These are phyloP conservation scores for Cordyceps javanica DNA, from an alignment of 2,329 filamentous ascomycete species.

Conservation along the genomic window DNA sequence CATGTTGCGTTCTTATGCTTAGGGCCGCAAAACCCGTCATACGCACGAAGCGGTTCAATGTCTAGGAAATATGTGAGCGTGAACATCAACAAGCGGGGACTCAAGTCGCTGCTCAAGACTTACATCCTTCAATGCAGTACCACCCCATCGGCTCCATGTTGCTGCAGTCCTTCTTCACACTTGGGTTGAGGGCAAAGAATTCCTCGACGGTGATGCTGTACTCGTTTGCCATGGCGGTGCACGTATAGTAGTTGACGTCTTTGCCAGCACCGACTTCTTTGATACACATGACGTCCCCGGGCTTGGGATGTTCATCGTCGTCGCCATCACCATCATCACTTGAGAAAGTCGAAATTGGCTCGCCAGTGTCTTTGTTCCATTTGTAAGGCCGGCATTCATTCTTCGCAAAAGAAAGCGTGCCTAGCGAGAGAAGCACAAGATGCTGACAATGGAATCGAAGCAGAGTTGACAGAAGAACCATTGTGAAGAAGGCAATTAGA, in stretches of 20 bases:
- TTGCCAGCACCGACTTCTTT: neutral
- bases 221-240: slow-evolving; percentile 18
- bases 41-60: neutral
- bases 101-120: slow-evolving; percentile 5
- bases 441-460: neutral
- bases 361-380: neutral
- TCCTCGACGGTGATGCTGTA: slow-evolving; percentile 19
- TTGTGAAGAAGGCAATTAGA: too few relatives aligned
- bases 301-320: neutral
- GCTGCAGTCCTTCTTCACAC: slow-evolving; percentile 20
- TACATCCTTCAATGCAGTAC: slow-evolving; percentile 27
- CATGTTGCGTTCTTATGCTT: slow-evolving; percentile 26
- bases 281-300: neutral
- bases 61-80: neutral
- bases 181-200: slow-evolving; percentile 23
- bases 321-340: neutral
- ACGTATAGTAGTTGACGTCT: slow-evolving; percentile 21
- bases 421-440: neutral
- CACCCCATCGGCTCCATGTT: slow-evolving; percentile 21
- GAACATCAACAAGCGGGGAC: neutral
- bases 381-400: neutral
- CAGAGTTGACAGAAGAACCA: neutral
- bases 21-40: slow-evolving; percentile 26
- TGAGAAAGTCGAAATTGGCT: neutral
- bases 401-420: neutral